Evolutionary conservation across 148 eudicot species (phyloP).

Genomic region (Limonium bicolor): DNA sequence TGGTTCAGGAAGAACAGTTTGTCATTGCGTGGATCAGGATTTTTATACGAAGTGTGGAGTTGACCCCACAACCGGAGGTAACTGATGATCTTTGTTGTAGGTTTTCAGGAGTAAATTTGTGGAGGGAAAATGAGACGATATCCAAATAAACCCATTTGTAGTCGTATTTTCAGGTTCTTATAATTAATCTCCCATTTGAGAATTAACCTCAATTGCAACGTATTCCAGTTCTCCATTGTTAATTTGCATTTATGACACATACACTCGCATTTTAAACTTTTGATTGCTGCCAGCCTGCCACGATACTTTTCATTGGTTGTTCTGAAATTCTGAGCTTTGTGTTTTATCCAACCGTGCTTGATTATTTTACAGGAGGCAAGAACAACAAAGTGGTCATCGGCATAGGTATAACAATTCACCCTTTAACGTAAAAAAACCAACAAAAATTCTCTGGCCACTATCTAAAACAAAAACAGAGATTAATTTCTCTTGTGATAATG

Average conservation of each 20-base stretch:
- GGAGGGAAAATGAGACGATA: too few species aligned
- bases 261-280: too few species aligned
- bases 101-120: too few species aligned
- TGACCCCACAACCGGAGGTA: neutral
- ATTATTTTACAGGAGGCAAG: neutral
- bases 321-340: too few species aligned
- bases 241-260: too few species aligned
- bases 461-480: neutral
- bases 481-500: neutral
- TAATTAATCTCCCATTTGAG: neutral
- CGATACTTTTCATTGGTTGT: too few species aligned
- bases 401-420: conserved; percentile 2
- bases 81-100: too few species aligned
- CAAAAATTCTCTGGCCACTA: too few species aligned
- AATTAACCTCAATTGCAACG: neutral
- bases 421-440: too few species aligned
- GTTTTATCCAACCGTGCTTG: too few species aligned
- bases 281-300: too few species aligned
- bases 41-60: neutral
- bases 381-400: neutral
- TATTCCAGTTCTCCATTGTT: neutral
- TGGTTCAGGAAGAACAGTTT: neutral
- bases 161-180: neutral
- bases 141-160: neutral
- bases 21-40: neutral